A percentile compares a stretch with the other conserved stretches of the same genome.
These are phyloP conservation scores for Ustilago trichophora DNA, from an alignment of 1,284 basidiomycete species.

Conservation along the genomic window DNA sequence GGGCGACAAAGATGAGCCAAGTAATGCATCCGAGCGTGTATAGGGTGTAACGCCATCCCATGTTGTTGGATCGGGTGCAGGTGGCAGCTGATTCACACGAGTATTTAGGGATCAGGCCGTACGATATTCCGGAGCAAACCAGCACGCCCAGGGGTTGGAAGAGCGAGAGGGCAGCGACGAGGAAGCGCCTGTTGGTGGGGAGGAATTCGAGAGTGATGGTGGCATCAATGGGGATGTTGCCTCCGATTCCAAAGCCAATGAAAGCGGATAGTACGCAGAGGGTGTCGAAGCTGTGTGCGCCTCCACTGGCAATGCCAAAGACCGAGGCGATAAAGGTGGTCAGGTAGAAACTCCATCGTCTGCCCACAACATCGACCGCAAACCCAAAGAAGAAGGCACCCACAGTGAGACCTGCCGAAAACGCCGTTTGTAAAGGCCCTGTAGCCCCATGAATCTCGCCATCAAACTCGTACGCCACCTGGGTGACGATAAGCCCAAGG, in stretches of 20 bases:
- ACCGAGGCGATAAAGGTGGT: slow-evolving; percentile 55
- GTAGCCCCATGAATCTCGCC: slow-evolving; percentile 37
- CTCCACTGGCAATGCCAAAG: slow-evolving; percentile 56
- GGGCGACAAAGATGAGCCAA: slow-evolving; percentile 58
- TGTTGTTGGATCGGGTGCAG: slow-evolving; percentile 51
- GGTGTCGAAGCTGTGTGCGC: slow-evolving; percentile 45
- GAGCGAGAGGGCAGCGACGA: slow-evolving; percentile 55
- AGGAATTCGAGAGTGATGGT: slow-evolving; percentile 60
- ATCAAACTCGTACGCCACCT: slow-evolving; percentile 48
- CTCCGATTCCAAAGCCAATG: slow-evolving; percentile 57
- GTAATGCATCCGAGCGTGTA: slow-evolving; percentile 61
- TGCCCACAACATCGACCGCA: slow-evolving; percentile 57
- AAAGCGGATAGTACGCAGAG: slow-evolving; percentile 52
- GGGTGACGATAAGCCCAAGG: slow-evolving; percentile 52
- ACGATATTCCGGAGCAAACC: slow-evolving; percentile 57
- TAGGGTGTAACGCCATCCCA: slow-evolving; percentile 64
- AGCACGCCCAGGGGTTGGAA: slow-evolving; percentile 63
- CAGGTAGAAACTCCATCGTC: slow-evolving; percentile 58
- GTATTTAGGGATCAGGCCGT: slow-evolving; percentile 55
- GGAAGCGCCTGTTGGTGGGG: slow-evolving; percentile 48
- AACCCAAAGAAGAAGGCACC: slow-evolving; percentile 63
- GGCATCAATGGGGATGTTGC: slow-evolving; percentile 60
- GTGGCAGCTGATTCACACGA: slow-evolving; percentile 39
- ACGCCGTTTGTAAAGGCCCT: slow-evolving; percentile 50
- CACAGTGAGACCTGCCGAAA: slow-evolving; percentile 56